These are phyloP conservation scores for Persicaria maculosa DNA, from an alignment of 148 eudicot species.

Conservation along the genomic window DNA sequence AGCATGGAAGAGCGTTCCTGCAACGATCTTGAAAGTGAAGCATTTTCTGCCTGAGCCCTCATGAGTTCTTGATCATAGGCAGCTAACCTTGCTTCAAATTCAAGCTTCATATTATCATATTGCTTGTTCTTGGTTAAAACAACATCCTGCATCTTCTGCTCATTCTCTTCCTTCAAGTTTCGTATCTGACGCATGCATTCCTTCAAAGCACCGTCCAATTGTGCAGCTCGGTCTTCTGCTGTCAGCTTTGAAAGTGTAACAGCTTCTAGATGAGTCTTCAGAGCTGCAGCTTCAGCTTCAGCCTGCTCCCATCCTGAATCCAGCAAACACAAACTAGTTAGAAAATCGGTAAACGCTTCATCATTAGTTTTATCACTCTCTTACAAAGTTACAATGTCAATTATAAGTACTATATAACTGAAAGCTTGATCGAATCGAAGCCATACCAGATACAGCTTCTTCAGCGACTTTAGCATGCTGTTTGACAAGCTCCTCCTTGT, in stretches of 20 bases:
- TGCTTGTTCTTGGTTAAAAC: conserved; percentile 55
- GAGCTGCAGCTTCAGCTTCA: conserved; percentile 80
- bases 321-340: background rate
- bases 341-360: background rate
- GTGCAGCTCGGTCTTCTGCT: conserved; percentile 84
- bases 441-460: conserved; percentile 91
- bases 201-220: conserved; percentile 91
- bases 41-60: conserved; percentile 70
- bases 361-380: background rate
- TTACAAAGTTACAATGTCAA: background rate
- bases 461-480: conserved; percentile 97
- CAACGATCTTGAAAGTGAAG: conserved; percentile 83
- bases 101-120: conserved; percentile 66
- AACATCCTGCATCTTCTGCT: conserved; percentile 65
- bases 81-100: conserved; percentile 55
- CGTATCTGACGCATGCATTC: conserved; percentile 97
- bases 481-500: conserved; percentile 76
- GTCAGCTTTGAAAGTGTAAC: conserved; percentile 83
- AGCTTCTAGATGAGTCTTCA: conserved; percentile 78
- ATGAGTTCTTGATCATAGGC: conserved; percentile 65
- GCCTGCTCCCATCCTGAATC: conserved; percentile 96
- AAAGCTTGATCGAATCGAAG: background rate
- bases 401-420: background rate
- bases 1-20: conserved; percentile 91
- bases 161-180: conserved; percentile 86